Base-by-base conservation (phyloP, 2,329 filamentous ascomycete genomes). In the Aspergillus piperis region DNA sequence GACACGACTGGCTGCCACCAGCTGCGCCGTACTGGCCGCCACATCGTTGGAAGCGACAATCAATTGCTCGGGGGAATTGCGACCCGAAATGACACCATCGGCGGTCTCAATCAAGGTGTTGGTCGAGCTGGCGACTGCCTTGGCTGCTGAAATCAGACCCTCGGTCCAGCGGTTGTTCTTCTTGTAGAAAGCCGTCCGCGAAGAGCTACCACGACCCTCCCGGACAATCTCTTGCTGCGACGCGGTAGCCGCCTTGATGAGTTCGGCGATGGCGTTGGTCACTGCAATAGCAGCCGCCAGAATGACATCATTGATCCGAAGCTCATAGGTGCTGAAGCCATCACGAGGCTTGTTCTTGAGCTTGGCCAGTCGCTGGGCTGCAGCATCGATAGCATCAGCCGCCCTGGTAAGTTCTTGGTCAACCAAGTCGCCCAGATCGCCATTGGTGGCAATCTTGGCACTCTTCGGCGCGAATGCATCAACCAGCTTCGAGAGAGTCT, bases 131-230 rank as follows among this genome's bases (percentile, higher is more conserved):
- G 95, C 95, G 17, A 99, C 95, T 0, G 95, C 95, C 80, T 99
- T 99, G 65, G 95, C 94, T 0, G 95, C 95, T 39, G 92, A 96
- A 73, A 99, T 97, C 62, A 99, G 87, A 51, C 95, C 95, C 73
- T 99, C 95, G 0, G 95, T 99, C 95, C 95, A 99, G 55, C 95
- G 87, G 80, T 98, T 99, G 85, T 99, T 97, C 83, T 98, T 98
- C 85, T 98, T 98, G 88, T 99, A 99, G 78, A 99, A 99, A 23
- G 93, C 92, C 2, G 93, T 96, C 60, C 89, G 86, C 48, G 92
- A 96, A 54, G 91, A 91, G 25, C 89, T 90, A 38, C 95, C 95
- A 19, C 91, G 89, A 7, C 95, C 95, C 64, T 96, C 92, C 66
- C 92, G 89, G 47, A 99, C 95, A 72, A 99, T 99, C 80, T 99